phyloP scores from a whole-genome alignment of 768 basidiomycete genomes.

The Rhizopogon sp. region DNA sequence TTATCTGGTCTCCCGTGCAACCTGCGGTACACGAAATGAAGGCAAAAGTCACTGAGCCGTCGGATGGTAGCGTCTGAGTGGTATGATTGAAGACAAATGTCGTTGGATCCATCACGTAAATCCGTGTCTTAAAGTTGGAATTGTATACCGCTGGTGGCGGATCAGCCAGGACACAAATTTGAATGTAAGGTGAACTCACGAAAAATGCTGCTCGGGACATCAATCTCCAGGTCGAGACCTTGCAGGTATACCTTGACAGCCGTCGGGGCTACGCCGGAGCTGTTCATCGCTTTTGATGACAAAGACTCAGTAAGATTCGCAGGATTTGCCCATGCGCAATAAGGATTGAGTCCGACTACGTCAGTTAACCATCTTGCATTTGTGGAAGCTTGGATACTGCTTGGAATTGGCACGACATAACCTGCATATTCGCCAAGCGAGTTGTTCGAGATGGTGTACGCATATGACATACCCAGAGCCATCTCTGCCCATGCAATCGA shows the following conservation, averaged over 20 bases:
- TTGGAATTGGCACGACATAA: not conserved
- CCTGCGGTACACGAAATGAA: conserved; percentile 8
- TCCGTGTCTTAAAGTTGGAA: not conserved
- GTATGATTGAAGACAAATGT: conserved; percentile 14
- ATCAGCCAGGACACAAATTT: not conserved
- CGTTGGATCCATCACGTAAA: conserved; percentile 5
- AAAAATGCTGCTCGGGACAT: not conserved
- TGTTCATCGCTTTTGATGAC: not conserved
- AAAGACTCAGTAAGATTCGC: conserved; percentile 9
- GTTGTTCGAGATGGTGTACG: not conserved
- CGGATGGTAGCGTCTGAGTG: conserved; percentile 9
- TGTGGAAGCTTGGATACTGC: conserved; percentile 6
- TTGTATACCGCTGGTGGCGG: not conserved
- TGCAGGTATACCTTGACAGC: not conserved
- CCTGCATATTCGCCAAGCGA: not conserved
- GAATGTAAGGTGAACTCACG: not conserved
- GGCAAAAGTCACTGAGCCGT: conserved; percentile 15
- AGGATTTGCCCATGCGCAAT: conserved; percentile 16
- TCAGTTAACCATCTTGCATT: conserved; percentile 20
- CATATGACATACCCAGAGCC: not conserved
- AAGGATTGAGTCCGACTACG: conserved; percentile 15
- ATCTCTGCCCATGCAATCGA: conserved; percentile 1
- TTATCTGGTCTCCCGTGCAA: not conserved
- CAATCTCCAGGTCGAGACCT: not conserved
- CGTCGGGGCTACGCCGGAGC: not conserved